Percentiles rank a stretch among this genome's conserved stretches.
phyloP scores from a whole-genome alignment of 1,139 yeast genomes.

The Zygotorulaspora mrakii region DNA sequence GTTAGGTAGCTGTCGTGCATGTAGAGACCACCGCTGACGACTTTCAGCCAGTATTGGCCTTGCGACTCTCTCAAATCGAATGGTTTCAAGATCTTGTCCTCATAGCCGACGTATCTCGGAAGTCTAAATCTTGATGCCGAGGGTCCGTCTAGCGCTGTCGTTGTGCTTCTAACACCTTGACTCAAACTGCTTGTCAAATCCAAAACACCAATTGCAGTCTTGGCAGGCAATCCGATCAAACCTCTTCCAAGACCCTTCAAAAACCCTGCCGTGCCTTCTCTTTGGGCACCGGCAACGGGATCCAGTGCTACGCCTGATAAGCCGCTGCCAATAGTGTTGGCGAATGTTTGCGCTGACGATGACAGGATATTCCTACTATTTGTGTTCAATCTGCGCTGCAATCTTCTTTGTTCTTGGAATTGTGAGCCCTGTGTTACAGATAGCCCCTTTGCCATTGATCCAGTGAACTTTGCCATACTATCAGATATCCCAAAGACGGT shows the following conservation, averaged over 20 bases:
- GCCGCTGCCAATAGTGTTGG: constrained; percentile 85
- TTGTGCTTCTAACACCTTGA: constrained; percentile 90
- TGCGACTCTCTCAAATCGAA: constrained; percentile 83
- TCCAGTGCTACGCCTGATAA: constrained; percentile 85
- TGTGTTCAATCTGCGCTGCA: constrained; percentile 72
- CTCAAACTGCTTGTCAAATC: constrained; percentile 91
- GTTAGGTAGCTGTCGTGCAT: constrained; percentile 76
- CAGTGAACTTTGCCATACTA: constrained; percentile 87
- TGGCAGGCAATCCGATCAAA: constrained; percentile 90
- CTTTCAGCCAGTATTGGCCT: constrained; percentile 90
- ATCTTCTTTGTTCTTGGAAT: constrained; percentile 77
- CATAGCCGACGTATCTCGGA: constrained; percentile 70
- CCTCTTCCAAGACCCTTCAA: constrained; percentile 93
- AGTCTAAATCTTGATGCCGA: constrained; percentile 77
- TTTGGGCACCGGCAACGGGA: constrained; percentile 82
- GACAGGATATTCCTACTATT: constrained; percentile 89
- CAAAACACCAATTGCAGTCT: constrained; percentile 91
- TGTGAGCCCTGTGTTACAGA: constrained; percentile 82
- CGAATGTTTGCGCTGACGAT: constrained; percentile 82
- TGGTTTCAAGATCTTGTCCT: constrained; percentile 62
- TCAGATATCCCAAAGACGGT: constrained; percentile 94
- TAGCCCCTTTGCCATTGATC: constrained; percentile 90
- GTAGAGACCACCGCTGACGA: constrained; percentile 74
- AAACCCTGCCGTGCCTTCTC: constrained; percentile 87
- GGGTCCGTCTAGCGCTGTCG: constrained; percentile 83